Base-by-base conservation (phyloP, 768 basidiomycete species). In the Pulveroboletus sp. region DNA sequence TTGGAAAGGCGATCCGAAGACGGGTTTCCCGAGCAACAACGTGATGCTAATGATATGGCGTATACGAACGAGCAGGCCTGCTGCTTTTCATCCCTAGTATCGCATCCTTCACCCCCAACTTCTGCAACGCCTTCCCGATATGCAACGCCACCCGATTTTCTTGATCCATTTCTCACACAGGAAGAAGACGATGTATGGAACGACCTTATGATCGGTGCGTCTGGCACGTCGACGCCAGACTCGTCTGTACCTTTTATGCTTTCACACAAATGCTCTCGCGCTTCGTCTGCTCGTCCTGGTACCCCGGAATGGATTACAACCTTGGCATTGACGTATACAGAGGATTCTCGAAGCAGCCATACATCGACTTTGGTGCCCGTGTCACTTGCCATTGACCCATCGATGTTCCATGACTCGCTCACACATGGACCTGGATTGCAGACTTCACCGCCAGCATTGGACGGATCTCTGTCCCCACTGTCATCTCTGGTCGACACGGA, bases 161-260 rank as follows among this genome's bases (percentile, higher is more conserved):
- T 36, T 5, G 34, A 42, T 5, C 16, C 29, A 5, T 13, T 13
- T 16, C 52, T 24, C 1, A 20, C 36, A n/a, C 53, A 45, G 37
- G 64, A 63, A 12, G 61, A 67, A 32, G 53, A 55, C 9, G 64
- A 61, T 19, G 57, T 63, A 6, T 51, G 45, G 56, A 47, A n/a
- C 31, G 34, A 55, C 16, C 63, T 66, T n/a, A 20, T 62, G 38
- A 27, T 38, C 5, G 41, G n/a, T 5, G 20, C n/a, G 5, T 59
- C 64, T 13, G 43, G 45, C 12, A 31, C 44, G n/a, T 55, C 54
- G 20, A 56, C 59, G 8, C 38, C 31, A 11, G 43, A 20, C 16
- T 20, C 46, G 6, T 19, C 51, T 17, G n/a, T 36, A 13, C 40
- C 51, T 36, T 29, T 49, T 29, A 23, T 45, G 12, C 19, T 44